Evolutionary conservation across 129 eudicot genomes (phyloP), one percentile per base, ranked within the genome.

Genomic region (Artemisia argyi): DNA sequence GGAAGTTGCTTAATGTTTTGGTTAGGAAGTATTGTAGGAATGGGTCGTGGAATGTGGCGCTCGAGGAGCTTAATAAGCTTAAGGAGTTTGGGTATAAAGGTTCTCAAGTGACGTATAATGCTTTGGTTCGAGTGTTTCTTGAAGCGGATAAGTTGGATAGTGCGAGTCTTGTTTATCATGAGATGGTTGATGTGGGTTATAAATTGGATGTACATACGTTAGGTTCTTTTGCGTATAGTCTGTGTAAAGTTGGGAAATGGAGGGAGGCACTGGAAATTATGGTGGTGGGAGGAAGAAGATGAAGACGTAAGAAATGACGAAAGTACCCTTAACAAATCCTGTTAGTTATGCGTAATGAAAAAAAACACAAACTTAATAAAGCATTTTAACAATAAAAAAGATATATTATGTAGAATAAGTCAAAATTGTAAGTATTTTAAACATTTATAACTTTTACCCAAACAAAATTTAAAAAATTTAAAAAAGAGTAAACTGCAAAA

Each of bases 1-100:
- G 90, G 68, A 88, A 72, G 20, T 68, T 95, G 87, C 84, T 95
- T 62, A 90, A 95, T 76, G 80, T 95, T 15, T 65, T 90, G 79
- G 81, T 95, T 50, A 61, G 86, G 7, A 95, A 86, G 79, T 81
- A 64, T 65, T 95, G 96, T 19, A 55, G 47, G 60, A 80, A 78
- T 56, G 91, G 89, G 72, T 76, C 75, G 56, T 90, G 96, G 96
- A 86, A 86, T 88, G 30, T 69, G 18, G 99, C 99, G 28, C 57
- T 95, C 24, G 99, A 90, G 85, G 97, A 90, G 86, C 81, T 95
- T 0, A 91, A 87, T 56, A 86, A 96, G 88, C 88, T 90, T 11
- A 95, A 90, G 77, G 89, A 86, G 78, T 88, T 83, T 1, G 96
- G 99, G 53, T 88, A 83, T 70, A 95, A 83, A 82, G 86, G 94